A percentile compares a stretch with the other conserved stretches of the same genome.
Evolutionary conservation across 179 eudicot species (phyloP).

Genomic region (Heliamphora pulchella): DNA sequence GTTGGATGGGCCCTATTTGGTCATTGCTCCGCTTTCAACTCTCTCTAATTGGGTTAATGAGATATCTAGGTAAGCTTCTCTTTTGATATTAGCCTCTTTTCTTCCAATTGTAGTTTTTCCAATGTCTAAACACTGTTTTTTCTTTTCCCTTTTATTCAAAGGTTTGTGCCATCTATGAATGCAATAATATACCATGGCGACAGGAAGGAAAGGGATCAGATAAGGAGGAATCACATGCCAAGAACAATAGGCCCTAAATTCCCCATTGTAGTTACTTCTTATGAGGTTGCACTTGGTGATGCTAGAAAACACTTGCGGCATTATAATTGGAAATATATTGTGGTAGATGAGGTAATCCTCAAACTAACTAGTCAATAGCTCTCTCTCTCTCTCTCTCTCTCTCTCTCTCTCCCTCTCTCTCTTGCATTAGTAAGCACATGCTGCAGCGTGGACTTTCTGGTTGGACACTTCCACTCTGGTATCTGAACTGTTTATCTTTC

Average conservation of each 20-base stretch:
- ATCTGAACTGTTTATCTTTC: constrained; percentile 6
- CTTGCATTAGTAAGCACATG: neutral
- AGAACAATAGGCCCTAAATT: constrained; percentile 64
- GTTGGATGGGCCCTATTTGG: constrained; percentile 90
- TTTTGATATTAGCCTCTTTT: neutral
- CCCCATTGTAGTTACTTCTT: constrained; percentile 93
- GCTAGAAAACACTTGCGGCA: constrained; percentile 57
- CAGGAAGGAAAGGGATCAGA: constrained; percentile 47
- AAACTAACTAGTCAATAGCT: neutral
- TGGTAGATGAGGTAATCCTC: constrained; percentile 82
- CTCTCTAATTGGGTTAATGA: constrained; percentile 96
- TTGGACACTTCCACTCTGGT: constrained; percentile 6
- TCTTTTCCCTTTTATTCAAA: constrained; percentile 24
- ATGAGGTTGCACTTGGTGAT: constrained; percentile 78
- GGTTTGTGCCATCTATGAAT: constrained; percentile 79
- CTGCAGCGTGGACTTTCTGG: neutral
- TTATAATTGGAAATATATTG: constrained; percentile 89
- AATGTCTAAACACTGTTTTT: constrained; percentile 2
- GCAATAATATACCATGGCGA: constrained; percentile 89
- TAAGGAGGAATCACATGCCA: constrained; percentile 76
- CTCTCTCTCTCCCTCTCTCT: neutral
- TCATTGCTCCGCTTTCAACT: constrained; percentile 96
- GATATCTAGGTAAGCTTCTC: constrained; percentile 46
- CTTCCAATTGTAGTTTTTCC: neutral
- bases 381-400: neutral